These are phyloP conservation scores for Stygiomarasmius scandens DNA, from an alignment of 1,284 basidiomycete genomes.

Conservation along the genomic window DNA sequence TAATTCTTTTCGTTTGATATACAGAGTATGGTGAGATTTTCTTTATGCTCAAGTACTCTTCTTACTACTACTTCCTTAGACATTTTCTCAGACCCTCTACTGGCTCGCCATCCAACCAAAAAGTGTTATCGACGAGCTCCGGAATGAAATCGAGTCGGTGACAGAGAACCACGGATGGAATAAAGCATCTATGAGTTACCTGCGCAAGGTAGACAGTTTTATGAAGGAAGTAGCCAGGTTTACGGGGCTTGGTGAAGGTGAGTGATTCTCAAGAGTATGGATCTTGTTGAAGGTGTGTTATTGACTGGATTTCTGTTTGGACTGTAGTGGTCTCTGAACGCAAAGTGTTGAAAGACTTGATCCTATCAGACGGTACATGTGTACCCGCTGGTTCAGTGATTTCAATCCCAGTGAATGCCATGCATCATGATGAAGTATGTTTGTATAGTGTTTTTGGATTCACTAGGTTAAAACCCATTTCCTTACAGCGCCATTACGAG, in stretches of 20 bases:
- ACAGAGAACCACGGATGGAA: constrained; percentile 38
- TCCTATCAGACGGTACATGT: constrained; percentile 27
- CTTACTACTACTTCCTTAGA: constrained; percentile 22
- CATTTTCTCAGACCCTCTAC: constrained; percentile 36
- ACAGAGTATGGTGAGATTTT: background rate
- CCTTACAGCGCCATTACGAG: constrained; percentile 17
- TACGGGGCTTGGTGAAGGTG: constrained; percentile 23
- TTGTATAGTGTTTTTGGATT: background rate
- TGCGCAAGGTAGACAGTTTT: constrained; percentile 44
- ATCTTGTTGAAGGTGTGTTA: constrained; percentile 9
- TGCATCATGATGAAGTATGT: constrained; percentile 22
- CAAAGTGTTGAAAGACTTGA: constrained; percentile 21
- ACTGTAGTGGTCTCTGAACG: constrained; percentile 17
- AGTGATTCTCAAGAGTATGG: background rate
- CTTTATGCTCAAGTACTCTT: background rate
- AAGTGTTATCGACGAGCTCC: constrained; percentile 31
- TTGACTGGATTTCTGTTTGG: background rate
- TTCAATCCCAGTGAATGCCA: constrained; percentile 11
- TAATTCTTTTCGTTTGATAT: constrained; percentile 10
- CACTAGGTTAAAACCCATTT: too few species aligned
- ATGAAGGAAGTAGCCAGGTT: constrained; percentile 36
- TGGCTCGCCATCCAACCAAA: constrained; percentile 37
- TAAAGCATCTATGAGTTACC: constrained; percentile 34
- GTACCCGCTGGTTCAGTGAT: constrained; percentile 22
- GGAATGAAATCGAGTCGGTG: constrained; percentile 37